These are phyloP conservation scores for Fibroporia radiculosa DNA, from an alignment of 768 basidiomycete genomes.

Conservation along the genomic window DNA sequence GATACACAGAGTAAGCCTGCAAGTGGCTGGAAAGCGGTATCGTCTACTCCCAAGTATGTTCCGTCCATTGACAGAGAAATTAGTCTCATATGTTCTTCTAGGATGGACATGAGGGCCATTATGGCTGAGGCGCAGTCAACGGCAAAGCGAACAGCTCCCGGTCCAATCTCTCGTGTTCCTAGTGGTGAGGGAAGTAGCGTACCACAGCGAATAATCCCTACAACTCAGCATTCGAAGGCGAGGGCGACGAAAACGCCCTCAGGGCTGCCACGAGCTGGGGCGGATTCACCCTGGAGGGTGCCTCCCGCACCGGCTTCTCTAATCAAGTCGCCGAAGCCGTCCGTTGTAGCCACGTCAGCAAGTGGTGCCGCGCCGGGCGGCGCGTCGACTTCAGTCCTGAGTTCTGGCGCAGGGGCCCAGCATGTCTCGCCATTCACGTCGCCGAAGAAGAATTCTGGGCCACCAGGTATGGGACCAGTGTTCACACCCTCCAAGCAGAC, in stretches of 20 bases:
- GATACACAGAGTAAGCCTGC: conserved; percentile 3
- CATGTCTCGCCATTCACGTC: conserved; percentile 13
- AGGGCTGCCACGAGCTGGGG: background rate
- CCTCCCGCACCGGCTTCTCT: conserved; percentile 1
- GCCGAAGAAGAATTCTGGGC: conserved; percentile 17
- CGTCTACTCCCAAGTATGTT: conserved; percentile 44
- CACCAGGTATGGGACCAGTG: conserved; percentile 49
- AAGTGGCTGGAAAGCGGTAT: conserved; percentile 25
- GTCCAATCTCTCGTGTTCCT: background rate
- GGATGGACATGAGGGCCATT: conserved; percentile 77
- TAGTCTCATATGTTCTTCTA: conserved; percentile 22
- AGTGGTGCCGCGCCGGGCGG: too few species aligned
- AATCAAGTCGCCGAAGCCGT: conserved; percentile 4
- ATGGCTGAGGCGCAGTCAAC: conserved; percentile 68
- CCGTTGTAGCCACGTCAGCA: too few species aligned
- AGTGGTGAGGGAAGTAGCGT: background rate
- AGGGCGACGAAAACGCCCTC: background rate
- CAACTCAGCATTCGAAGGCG: background rate
- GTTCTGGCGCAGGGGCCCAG: too few species aligned
- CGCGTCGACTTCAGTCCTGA: too few species aligned
- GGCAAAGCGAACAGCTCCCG: conserved; percentile 6
- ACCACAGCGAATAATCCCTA: conserved; percentile 6
- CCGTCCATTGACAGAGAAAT: background rate
- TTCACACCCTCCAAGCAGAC: conserved; percentile 52
- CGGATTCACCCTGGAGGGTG: conserved; percentile 9